Evolutionary conservation across 306 rosid genomes (phyloP).

Genomic region (Rosa rugosa): DNA sequence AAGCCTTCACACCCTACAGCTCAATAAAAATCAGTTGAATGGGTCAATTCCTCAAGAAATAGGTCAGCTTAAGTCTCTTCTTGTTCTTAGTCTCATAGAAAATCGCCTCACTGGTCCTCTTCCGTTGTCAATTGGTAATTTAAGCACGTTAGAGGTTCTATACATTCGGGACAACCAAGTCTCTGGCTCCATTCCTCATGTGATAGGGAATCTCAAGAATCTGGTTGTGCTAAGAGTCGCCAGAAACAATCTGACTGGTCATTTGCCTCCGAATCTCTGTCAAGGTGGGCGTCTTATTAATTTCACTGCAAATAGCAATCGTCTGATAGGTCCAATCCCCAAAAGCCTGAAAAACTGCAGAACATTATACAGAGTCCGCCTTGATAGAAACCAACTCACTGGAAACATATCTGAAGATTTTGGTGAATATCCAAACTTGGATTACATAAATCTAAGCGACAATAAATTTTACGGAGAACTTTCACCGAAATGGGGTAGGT

Average conservation of each 20-base stretch:
- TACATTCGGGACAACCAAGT: constrained; percentile 33
- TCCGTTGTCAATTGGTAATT: constrained; percentile 25
- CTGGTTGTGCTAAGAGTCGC: constrained; percentile 23
- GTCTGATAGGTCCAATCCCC: constrained; percentile 38
- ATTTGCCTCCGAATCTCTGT: constrained; percentile 33
- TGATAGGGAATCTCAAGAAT: constrained; percentile 26
- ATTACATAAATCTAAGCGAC: constrained; percentile 40
- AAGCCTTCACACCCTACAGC: constrained; percentile 5
- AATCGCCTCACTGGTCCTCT: constrained; percentile 25
- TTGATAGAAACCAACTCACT: constrained; percentile 42
- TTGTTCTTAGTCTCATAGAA: constrained; percentile 16
- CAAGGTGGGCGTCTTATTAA: constrained; percentile 16
- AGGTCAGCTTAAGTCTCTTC: constrained; percentile 24
- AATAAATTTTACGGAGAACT: constrained; percentile 39
- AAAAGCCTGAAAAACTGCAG: constrained; percentile 43
- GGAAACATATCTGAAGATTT: constrained; percentile 50
- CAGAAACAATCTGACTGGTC: constrained; percentile 45
- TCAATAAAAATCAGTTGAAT: constrained; percentile 6
- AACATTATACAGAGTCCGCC: constrained; percentile 35
- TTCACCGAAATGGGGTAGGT: constrained; percentile 32
- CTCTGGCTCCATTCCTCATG: constrained; percentile 33
- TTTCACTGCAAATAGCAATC: constrained; percentile 47
- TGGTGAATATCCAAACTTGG: constrained; percentile 41
- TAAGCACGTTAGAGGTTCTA: constrained; percentile 23
- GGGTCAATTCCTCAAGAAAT: constrained; percentile 21